phyloP scores from a whole-genome alignment of 192 early-diverging fungal species.

The Gaertneriomyces sp. region DNA sequence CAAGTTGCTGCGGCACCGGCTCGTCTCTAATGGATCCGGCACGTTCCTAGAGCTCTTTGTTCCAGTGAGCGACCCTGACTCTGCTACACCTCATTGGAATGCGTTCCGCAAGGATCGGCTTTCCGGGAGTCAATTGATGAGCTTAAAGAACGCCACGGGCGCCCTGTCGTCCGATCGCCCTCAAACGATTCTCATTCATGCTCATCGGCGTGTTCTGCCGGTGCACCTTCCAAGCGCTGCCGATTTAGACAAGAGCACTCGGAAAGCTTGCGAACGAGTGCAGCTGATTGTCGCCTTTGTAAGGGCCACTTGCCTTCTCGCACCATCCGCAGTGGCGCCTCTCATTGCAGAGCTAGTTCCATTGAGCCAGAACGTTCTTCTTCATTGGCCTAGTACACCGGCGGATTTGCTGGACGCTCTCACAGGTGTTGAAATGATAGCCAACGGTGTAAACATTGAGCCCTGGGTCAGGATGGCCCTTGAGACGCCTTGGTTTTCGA shows the following conservation, averaged over 20 bases:
- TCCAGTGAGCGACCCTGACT: neutral
- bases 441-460: neutral
- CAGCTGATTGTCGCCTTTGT: neutral
- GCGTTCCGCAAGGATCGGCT: slow-evolving; percentile 5
- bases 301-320: slow-evolving; percentile 2
- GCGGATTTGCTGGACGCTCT: neutral
- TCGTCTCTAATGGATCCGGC: neutral
- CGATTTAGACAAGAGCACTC: neutral
- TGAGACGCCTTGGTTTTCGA: neutral
- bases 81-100: neutral
- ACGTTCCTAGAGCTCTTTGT: slow-evolving; percentile 4
- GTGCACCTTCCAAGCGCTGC: neutral
- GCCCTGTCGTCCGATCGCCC: neutral
- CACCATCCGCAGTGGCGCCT: neutral
- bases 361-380: neutral
- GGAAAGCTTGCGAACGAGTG: neutral
- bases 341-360: neutral
- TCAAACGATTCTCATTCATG: neutral
- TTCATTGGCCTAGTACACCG: neutral
- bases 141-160: neutral
- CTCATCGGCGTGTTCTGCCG: neutral
- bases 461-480: neutral
- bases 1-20: neutral
- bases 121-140: slow-evolving; percentile 2
- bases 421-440: neutral